Evolutionary conservation across 257 asterid genomes (phyloP).

Genomic region (Mentha longifolia): DNA sequence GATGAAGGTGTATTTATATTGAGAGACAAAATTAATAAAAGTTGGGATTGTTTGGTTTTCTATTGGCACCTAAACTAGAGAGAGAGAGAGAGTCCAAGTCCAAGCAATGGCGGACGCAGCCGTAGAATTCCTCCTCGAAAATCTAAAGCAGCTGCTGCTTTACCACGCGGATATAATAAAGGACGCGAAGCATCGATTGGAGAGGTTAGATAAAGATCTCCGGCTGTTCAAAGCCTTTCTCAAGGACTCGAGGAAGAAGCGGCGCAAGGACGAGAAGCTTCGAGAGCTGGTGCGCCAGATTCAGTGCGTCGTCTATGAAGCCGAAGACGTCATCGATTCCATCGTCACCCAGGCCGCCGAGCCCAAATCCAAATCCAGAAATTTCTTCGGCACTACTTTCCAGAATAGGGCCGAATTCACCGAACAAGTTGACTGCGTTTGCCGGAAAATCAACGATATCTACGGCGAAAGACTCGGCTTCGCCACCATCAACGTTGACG

Average conservation of each 20-base stretch:
- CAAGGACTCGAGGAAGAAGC: slow-evolving; percentile 31
- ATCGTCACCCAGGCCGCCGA: slow-evolving; percentile 11
- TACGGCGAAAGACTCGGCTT: slow-evolving; percentile 10
- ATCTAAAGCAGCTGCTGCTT: slow-evolving; percentile 37
- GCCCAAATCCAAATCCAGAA: neutral
- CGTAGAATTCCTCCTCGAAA: slow-evolving; percentile 40
- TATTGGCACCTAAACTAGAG: too few relatives aligned
- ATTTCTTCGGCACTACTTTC: neutral
- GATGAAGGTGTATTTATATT: too few relatives aligned
- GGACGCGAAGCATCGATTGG: slow-evolving; percentile 28
- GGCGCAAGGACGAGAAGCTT: slow-evolving; percentile 28
- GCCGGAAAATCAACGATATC: slow-evolving; percentile 20
- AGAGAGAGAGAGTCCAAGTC: neutral
- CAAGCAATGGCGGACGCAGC: slow-evolving; percentile 51
- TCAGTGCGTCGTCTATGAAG: slow-evolving; percentile 39
- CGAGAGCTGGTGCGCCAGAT: slow-evolving; percentile 38
- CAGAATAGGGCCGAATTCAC: neutral
- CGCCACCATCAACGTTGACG: slow-evolving; percentile 4
- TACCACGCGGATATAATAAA: slow-evolving; percentile 30
- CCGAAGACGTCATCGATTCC: slow-evolving; percentile 32
- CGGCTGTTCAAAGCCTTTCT: slow-evolving; percentile 42
- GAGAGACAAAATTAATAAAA: too few relatives aligned
- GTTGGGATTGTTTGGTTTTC: too few relatives aligned
- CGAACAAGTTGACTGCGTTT: neutral
- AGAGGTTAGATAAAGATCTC: slow-evolving; percentile 35